Conservation (phyloP, 2,329 filamentous ascomycete species). For the Chrysosporium keratinophilum region DNA sequence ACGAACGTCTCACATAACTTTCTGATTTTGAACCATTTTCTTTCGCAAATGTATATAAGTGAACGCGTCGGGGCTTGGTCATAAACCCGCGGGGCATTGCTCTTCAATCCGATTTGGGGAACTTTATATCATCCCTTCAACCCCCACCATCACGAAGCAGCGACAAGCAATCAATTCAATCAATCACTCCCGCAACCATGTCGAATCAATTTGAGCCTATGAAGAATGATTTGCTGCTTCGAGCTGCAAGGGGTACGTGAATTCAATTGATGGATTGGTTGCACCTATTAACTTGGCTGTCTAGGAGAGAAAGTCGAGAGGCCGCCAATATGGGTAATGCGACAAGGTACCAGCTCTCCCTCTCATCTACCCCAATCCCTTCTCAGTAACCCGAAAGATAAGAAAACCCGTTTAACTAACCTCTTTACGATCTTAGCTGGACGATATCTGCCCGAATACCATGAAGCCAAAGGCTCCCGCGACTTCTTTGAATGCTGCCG, state of each 20-base stretch:
- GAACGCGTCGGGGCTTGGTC: no score
- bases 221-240: constrained; percentile 84
- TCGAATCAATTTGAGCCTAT: constrained; percentile 57
- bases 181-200: constrained; percentile 11
- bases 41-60: no score
- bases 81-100: no score
- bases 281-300: neutral
- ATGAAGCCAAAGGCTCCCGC: constrained; percentile 76
- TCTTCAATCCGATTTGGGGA: neutral
- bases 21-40: no score
- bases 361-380: neutral
- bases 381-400: neutral
- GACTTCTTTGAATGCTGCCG: constrained; percentile 99
- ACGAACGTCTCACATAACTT: no score
- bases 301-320: constrained; percentile 81
- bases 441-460: constrained; percentile 94
- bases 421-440: constrained; percentile 52
- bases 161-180: neutral
- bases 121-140: neutral
- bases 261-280: constrained; percentile 1
- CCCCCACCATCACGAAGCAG: neutral
- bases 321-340: constrained; percentile 98
- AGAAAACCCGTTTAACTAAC: neutral
- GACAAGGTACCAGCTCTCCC: constrained; percentile 59
- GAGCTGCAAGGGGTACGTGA: constrained; percentile 69